Evolutionary conservation across 2,329 filamentous ascomycete genomes (phyloP), one percentile per base, ranked within the genome.

Genomic region (Fonsecaea monophora): DNA sequence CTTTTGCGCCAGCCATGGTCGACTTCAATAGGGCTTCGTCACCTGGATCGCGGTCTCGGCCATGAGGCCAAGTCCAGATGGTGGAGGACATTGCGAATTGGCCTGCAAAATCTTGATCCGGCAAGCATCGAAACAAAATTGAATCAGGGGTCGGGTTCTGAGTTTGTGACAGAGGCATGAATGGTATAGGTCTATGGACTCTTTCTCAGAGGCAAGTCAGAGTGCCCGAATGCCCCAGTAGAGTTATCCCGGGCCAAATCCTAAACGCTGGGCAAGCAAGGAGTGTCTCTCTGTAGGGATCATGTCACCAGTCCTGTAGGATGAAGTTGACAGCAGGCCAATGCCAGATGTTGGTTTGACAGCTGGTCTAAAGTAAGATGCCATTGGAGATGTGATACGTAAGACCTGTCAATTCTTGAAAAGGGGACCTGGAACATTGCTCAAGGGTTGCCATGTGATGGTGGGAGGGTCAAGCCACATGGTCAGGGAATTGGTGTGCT

Each of bases 11-110:
- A 30, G 30, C 30, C 4, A 18, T 21, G 32, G n/a, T 3, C 34
- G 18, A 8, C 8, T 30, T 35, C 21, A 13, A 12, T n/a, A 4
- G 30, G 1, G 53, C 53, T n/a, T 35, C 60, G 38, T 63, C 50
- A 63, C 37, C 60, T 56, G 60, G 54, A 42, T 63, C 60, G 40
- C 30, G 53, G 60, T 63, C 53, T 63, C 53, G 60, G 53, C 38
- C 21, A 25, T 60, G n/a, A 45, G 45, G n/a, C 32, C 57, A 60
- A 50, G 42, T 53, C 18, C 53, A 32, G 48, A n/a, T 32, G 15
- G 9, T 30, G 13, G 35, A 38, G n/a, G 18, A 35, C n/a, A n/a
- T 61, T 42, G 45, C 21, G 21, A 61, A 30, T n/a, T 32, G 59
- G 59, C 21, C 50, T 45, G 35, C 18, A 25, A 15, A 25, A 37